Conservation (phyloP, 371 early-diverging fungal genomes). For the Apophysomyces ossiformis region DNA sequence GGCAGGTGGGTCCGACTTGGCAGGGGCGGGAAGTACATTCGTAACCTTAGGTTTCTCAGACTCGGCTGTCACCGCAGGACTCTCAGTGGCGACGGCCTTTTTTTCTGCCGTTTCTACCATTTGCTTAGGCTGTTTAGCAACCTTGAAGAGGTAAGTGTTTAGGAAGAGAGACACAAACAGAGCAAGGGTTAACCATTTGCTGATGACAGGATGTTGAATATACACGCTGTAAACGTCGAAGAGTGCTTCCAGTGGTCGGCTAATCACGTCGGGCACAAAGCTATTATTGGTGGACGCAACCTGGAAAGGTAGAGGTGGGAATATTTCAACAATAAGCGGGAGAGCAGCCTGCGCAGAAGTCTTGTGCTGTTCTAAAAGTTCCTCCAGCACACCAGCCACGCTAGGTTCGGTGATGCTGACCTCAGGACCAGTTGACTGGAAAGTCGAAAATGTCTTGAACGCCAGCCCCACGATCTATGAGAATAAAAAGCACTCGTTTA, state of each 20-base stretch:
- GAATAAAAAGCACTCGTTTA: conserved; percentile 4
- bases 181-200: conserved; percentile 57
- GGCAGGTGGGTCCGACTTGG: too few relatives aligned
- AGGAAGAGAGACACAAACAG: conserved; percentile 59
- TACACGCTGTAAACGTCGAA: conserved; percentile 53
- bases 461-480: conserved; percentile 59
- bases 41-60: conserved; percentile 6
- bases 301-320: conserved; percentile 51
- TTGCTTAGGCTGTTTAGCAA: conserved; percentile 48
- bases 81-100: background rate
- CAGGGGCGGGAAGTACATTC: conserved; percentile 21
- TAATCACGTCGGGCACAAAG: conserved; percentile 40
- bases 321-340: conserved; percentile 54
- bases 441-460: conserved; percentile 59
- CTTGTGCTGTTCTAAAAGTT: conserved; percentile 37
- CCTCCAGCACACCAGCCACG: conserved; percentile 39
- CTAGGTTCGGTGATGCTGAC: conserved; percentile 41
- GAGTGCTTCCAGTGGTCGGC: conserved; percentile 43
- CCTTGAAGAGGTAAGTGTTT: conserved; percentile 65
- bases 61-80: background rate
- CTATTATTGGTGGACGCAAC: conserved; percentile 16
- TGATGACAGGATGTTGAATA: conserved; percentile 63
- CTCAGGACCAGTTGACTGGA: conserved; percentile 26
- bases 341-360: conserved; percentile 26
- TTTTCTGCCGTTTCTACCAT: conserved; percentile 1